Conservation (phyloP, 495 filamentous ascomycete genomes). For the Lasiosphaeris hirsuta region DNA sequence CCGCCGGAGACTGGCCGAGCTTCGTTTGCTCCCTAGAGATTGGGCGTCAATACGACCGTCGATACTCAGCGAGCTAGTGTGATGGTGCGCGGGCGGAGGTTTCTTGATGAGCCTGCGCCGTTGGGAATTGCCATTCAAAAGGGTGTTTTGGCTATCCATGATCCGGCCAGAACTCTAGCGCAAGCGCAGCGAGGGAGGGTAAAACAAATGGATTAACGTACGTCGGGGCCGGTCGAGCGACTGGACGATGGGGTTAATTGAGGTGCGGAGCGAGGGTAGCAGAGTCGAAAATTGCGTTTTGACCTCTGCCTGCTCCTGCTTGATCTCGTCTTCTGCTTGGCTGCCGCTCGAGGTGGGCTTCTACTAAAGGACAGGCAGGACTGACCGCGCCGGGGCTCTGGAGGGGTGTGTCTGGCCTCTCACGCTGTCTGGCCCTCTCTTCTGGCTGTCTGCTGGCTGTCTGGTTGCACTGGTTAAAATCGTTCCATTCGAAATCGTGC, state of each 20-base stretch:
- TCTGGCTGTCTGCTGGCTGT: conserved; percentile 6
- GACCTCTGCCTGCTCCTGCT: conserved; percentile 18
- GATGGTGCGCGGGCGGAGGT: conserved; percentile 42
- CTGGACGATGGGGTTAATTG: conserved; percentile 31
- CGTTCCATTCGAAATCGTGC: background rate
- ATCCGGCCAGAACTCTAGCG: conserved; percentile 15
- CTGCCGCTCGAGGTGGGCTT: conserved; percentile 15
- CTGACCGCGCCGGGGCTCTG: background rate
- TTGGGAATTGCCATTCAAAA: conserved; percentile 37
- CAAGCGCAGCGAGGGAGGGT: conserved; percentile 9
- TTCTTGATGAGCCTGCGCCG: conserved; percentile 55
- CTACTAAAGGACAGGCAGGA: no score
- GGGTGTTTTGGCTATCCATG: conserved; percentile 42
- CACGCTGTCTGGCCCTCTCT: background rate
- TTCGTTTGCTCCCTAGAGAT: conserved; percentile 53
- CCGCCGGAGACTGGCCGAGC: conserved; percentile 58
- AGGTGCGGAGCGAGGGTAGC: conserved; percentile 22
- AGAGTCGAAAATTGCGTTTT: conserved; percentile 31
- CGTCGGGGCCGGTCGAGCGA: conserved; percentile 20
- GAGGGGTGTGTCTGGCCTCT: background rate
- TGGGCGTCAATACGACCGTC: conserved; percentile 51
- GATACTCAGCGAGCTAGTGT: conserved; percentile 38
- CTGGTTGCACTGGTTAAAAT: conserved; percentile 19
- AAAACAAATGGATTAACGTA: conserved; percentile 20
- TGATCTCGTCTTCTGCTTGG: conserved; percentile 26